A percentile compares a stretch with the other conserved stretches of the same genome.
Conservation (phyloP, 1,284 basidiomycete species). For the Melampsora americana region DNA sequence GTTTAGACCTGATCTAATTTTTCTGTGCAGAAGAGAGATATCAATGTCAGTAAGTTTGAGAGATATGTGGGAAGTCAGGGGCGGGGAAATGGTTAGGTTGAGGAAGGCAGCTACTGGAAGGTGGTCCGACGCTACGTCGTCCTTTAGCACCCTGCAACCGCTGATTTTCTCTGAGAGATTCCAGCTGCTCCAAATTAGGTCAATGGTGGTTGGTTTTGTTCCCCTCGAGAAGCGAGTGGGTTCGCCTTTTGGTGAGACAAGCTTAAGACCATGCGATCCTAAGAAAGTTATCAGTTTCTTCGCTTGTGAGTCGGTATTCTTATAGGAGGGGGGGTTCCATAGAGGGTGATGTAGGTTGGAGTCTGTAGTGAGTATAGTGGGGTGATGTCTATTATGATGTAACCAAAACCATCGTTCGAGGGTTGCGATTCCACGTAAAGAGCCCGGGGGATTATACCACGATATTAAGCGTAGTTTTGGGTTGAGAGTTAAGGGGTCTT, state of each 20-base stretch:
- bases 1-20: not conserved
- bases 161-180: not conserved
- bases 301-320: not conserved
- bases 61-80: not conserved
- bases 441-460: no score
- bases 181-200: not conserved
- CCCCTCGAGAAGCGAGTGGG: not conserved
- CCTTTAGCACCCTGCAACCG: not conserved
- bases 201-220: not conserved
- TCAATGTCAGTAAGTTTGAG: not conserved
- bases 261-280: not conserved
- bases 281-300: not conserved
- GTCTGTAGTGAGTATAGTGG: not conserved
- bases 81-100: no score
- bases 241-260: not conserved
- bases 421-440: no score
- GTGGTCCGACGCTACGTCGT: not conserved
- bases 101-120: no score
- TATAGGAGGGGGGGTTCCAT: not conserved
- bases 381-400: not conserved
- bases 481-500: no score
- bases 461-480: no score
- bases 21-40: not conserved
- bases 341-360: not conserved
- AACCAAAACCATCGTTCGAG: no score